These are phyloP conservation scores for Monosporascus sp. DNA, from an alignment of 2,329 filamentous ascomycete species.

Conservation along the genomic window DNA sequence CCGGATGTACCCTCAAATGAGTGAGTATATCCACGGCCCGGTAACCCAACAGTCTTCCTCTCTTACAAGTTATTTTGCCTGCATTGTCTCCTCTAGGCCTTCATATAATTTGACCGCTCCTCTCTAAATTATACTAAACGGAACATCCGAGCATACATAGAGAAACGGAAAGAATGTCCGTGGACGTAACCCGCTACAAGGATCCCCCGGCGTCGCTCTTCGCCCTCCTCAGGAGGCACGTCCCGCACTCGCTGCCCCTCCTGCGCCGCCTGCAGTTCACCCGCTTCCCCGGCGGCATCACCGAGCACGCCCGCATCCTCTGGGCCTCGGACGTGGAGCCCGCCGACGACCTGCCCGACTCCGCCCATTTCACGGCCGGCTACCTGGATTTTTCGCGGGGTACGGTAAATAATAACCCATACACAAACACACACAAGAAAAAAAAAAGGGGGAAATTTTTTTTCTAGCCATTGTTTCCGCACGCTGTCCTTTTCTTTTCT, in stretches of 20 bases:
- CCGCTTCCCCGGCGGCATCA: slow-evolving; percentile 35
- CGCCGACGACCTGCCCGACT: not conserved
- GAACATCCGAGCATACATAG: not conserved
- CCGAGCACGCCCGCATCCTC: slow-evolving; percentile 37
- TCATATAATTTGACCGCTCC: not conserved
- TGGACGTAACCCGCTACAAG: slow-evolving; percentile 21
- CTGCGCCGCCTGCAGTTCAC: slow-evolving; percentile 59
- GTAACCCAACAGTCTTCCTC: not conserved
- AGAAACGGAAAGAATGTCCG: not conserved
- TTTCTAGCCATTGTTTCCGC: no score
- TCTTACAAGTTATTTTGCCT: not conserved
- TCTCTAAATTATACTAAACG: not conserved
- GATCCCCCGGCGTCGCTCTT: slow-evolving; percentile 33
- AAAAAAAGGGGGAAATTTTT: no score
- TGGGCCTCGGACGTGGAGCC: slow-evolving; percentile 22
- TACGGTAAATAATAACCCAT: not conserved
- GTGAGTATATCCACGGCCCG: not conserved
- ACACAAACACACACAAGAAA: no score
- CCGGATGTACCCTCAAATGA: not conserved
- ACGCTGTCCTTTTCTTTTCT: no score
- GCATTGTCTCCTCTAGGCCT: not conserved
- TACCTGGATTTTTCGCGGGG: slow-evolving; percentile 55
- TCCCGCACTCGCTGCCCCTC: slow-evolving; percentile 56
- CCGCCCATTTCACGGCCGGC: slow-evolving; percentile 44
- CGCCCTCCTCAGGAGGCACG: slow-evolving; percentile 40